Evolutionary conservation across 225 moss, liverwort and hornwort species (phyloP), one percentile per base, ranked within the genome.

Genomic region (Marchantia paleacea): DNA sequence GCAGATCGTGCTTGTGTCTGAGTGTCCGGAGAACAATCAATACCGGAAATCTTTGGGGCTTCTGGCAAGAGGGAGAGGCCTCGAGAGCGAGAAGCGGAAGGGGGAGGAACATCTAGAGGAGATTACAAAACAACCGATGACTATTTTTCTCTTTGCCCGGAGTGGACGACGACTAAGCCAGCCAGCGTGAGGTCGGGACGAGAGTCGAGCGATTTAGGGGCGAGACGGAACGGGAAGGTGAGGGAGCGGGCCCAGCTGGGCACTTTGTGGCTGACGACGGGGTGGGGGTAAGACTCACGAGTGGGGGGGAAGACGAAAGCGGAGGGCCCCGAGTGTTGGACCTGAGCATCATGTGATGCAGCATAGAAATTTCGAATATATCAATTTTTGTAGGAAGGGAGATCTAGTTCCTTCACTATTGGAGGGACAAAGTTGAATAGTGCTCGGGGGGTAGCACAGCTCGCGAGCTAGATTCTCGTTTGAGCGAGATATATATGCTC

Each of bases 261-360:
- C 0, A 24, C 65, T 0, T 24, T 65, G 25, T 5, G 26, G 12
- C 57, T 12, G 57, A 57, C 26, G 26, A 24, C 25, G 65, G 65
- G 6, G 65, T 8, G 65, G 65, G n/a, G 57, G 57, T 12, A 1
- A 57, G 13, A 19, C 19, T 57, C 57, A 57, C 57, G 13, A 57
- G 57, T 2, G 39, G 5, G 39, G 5, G 39, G 39, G 39, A n/a
- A n/a, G n/a, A n/a, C n/a, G n/a, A n/a, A n/a, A 5, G 39, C 19
- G 57, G 57, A 19, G 57, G 57, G 14, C 57, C 57, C 57, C 8
- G 14, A 5, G 19, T 13, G 13, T 13, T 10, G 8, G 22, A 22
- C 66, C 26, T 66, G 30, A 68, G 68, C 68, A 68, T 68, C 68
- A 28, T 29, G 68, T 68, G 68, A 68, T 31, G 68, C 30, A 18